Conservation (phyloP, 2,329 filamentous ascomycete species). For the Colletotrichum agaves region DNA sequence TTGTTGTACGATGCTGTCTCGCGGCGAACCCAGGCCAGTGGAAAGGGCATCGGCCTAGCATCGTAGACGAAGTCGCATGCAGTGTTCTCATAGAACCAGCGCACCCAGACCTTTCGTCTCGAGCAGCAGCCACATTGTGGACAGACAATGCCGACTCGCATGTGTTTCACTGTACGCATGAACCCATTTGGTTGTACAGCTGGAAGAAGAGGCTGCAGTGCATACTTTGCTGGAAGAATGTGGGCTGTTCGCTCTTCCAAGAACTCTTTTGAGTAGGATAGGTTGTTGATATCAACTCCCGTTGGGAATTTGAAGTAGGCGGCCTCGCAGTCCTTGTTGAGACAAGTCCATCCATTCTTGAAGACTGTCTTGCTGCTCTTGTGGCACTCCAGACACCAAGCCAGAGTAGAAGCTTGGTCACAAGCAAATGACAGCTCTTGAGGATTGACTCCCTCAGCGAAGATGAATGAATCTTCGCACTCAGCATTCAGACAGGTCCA, state of each 20-base stretch:
- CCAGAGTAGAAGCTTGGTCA: constrained; percentile 12
- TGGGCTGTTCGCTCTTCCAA: constrained; percentile 63
- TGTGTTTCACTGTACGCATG: constrained; percentile 59
- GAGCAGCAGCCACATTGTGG: constrained; percentile 71
- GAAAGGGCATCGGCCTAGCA: constrained; percentile 42
- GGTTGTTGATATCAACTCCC: constrained; percentile 40
- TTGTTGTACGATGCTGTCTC: background rate
- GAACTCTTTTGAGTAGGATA: constrained; percentile 67
- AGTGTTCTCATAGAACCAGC: constrained; percentile 68
- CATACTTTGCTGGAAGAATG: constrained; percentile 46
- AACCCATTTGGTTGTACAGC: constrained; percentile 48
- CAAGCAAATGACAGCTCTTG: constrained; percentile 31
- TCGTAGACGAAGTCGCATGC: constrained; percentile 59
- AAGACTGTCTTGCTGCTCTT: constrained; percentile 50
- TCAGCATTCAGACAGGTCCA: constrained; percentile 46
- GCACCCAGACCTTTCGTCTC: constrained; percentile 67
- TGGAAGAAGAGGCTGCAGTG: constrained; percentile 50
- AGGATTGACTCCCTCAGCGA: constrained; percentile 5
- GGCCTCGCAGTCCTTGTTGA: constrained; percentile 51
- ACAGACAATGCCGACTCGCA: constrained; percentile 74
- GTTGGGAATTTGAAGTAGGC: constrained; percentile 59
- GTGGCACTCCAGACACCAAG: constrained; percentile 49
- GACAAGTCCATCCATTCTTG: constrained; percentile 45
- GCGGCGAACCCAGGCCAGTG: constrained; percentile 38
- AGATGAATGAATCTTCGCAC: constrained; percentile 32